Base-by-base conservation (phyloP, 331 rosid genomes). In the Prunus yedoensis region DNA sequence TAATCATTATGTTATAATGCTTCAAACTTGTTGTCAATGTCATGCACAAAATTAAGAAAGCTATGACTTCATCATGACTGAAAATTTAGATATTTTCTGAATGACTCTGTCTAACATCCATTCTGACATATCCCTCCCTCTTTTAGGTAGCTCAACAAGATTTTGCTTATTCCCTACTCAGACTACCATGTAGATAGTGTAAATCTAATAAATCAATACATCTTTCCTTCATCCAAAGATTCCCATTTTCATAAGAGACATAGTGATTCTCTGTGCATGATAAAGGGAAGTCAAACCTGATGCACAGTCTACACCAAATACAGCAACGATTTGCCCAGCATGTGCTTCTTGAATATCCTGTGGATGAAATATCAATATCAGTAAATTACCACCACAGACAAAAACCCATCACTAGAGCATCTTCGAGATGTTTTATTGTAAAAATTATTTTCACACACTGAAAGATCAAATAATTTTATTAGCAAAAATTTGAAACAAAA, bases 301-400 rank as follows among this genome's bases (percentile, higher is more conserved):
- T 77, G 99, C 99, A 87, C 99, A 95, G 65, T 95, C 99, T 52
- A 95, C 97, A 60, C 99, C 97, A 84, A 95, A 95, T 45, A 95
- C 99, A 79, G 99, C 97, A 85, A 95, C 97, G 74, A 95, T 95
- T 79, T 95, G 97, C 65, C 99, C 99, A 46, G 99, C 97, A 87
- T 95, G 99, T 56, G 97, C 97, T 84, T 92, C 92, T 78, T 90
- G 97, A 85, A 95, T 95, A 81, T 95, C 99, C 99, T 95, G 85
- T 73, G 74, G 70, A 75, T 53, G 38, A 65, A 23, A 67, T 56
- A 43, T 10, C 23, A 2, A 16, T 30, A 51, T 51, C 57, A 27
- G 71, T 56, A 17, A 10, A 38, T 49, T 11, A 58, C 41, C 8
- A n/a, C 66, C 66, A 54, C 18, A 28, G 62, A 68, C 53, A 35